These are phyloP conservation scores for Candida chauliodis DNA, from an alignment of 805 yeast genomes.

Conservation along the genomic window DNA sequence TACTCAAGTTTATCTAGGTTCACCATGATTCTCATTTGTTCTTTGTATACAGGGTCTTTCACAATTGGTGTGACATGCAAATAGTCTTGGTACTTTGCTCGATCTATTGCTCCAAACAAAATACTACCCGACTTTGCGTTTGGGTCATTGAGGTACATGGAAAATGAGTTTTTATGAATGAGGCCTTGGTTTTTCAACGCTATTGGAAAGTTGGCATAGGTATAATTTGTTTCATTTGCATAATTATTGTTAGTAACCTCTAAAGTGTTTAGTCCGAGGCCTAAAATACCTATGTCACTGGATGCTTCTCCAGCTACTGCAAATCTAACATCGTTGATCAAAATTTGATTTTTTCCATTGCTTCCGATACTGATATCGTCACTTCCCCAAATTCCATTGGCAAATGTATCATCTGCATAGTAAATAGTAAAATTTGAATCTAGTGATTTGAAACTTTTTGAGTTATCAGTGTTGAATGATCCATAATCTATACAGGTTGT, in stretches of 20 bases:
- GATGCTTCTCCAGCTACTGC: constrained; percentile 14
- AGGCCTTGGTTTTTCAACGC: constrained; percentile 27
- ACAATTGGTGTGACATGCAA: constrained; percentile 8
- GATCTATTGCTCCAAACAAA: constrained; percentile 27
- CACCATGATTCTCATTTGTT: constrained; percentile 36
- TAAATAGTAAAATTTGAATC: constrained; percentile 7
- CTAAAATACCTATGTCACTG: constrained; percentile 20
- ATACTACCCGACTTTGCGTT: constrained; percentile 20
- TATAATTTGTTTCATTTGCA: not conserved
- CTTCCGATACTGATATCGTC: constrained; percentile 16
- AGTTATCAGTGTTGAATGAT: constrained; percentile 29
- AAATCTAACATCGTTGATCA: constrained; percentile 9
- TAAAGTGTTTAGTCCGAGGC: constrained; percentile 17
- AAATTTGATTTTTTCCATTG: not conserved
- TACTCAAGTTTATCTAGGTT: constrained; percentile 21
- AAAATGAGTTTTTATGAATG: constrained; percentile 29
- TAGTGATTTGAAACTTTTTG: constrained; percentile 24
- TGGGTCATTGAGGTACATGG: constrained; percentile 24
- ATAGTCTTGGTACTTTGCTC: constrained; percentile 21
- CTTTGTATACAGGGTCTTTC: constrained; percentile 2
- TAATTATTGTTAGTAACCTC: constrained; percentile 16
- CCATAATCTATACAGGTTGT: constrained; percentile 32
- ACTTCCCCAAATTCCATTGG: constrained; percentile 46
- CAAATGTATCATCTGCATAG: constrained; percentile 49
- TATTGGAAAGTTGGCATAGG: constrained; percentile 31